These are phyloP conservation scores for Claviceps cyperi DNA, from an alignment of 2,329 filamentous ascomycete genomes.

Conservation along the genomic window DNA sequence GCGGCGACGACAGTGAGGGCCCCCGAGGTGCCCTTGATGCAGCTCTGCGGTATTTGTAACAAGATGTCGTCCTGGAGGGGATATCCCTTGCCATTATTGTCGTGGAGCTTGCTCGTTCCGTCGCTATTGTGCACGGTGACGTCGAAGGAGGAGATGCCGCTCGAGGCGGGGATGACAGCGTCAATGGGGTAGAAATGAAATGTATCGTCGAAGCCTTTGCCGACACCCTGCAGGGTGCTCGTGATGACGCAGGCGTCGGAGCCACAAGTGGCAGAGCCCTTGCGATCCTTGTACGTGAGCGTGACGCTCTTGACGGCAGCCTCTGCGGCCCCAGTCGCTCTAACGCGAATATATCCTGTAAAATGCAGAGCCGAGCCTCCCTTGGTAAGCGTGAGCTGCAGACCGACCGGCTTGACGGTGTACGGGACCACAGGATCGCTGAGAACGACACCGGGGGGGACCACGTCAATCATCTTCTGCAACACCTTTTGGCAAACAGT, in stretches of 20 bases:
- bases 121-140: conserved; percentile 33
- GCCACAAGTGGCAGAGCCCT: conserved; percentile 32
- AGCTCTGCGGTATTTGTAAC: conserved; percentile 42
- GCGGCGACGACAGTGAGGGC: conserved; percentile 30
- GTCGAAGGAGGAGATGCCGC: conserved; percentile 48
- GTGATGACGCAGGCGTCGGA: conserved; percentile 27
- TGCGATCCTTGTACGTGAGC: conserved; percentile 41
- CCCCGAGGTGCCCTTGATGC: conserved; percentile 29
- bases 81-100: conserved; percentile 45
- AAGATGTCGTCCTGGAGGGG: conserved; percentile 39
- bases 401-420: conserved; percentile 41
- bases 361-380: conserved; percentile 34
- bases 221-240: conserved; percentile 30
- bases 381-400: conserved; percentile 38
- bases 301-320: conserved; percentile 31
- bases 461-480: conserved; percentile 47
- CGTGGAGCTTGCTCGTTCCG: conserved; percentile 29
- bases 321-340: conserved; percentile 31
- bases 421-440: conserved; percentile 40
- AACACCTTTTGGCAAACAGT: conserved; percentile 35
- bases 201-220: conserved; percentile 43
- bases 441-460: conserved; percentile 35
- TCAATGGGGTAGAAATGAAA: conserved; percentile 40
- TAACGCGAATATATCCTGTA: conserved; percentile 41
- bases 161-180: conserved; percentile 37